These are phyloP conservation scores for Phlebopus sp. DNA, from an alignment of 1,284 basidiomycete genomes.

Conservation along the genomic window DNA sequence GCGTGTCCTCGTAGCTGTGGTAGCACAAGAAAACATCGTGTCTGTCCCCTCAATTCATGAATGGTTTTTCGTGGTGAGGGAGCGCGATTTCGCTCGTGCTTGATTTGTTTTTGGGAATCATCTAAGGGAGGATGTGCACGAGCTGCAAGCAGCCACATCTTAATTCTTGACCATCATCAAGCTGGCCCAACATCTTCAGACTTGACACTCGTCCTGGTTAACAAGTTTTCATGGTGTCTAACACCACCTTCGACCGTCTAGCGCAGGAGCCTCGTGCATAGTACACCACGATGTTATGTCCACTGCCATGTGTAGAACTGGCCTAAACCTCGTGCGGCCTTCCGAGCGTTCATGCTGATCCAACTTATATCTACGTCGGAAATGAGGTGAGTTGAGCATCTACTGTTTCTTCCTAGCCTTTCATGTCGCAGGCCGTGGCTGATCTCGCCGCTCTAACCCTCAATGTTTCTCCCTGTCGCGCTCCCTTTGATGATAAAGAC, in stretches of 20 bases:
- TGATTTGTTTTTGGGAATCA: no score
- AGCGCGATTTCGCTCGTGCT: no score
- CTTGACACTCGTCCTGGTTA: no score
- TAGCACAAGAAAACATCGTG: constrained; percentile 1
- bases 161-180: no score
- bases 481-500: constrained; percentile 32
- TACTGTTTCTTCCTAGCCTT: constrained; percentile 10
- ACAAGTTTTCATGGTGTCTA: no score
- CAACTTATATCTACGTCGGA: constrained; percentile 28
- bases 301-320: constrained; percentile 24
- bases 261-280: constrained; percentile 23
- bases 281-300: constrained; percentile 14
- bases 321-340: constrained; percentile 28
- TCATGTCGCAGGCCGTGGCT: constrained; percentile 29
- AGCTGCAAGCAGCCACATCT: no score
- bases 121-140: no score
- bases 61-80: not conserved
- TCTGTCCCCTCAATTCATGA: not conserved
- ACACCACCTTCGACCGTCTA: no score
- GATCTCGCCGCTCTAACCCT: constrained; percentile 27
- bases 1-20: not conserved
- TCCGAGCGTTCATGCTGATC: constrained; percentile 12
- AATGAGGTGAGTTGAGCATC: constrained; percentile 14
- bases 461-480: constrained; percentile 20
- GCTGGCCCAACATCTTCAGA: no score